Conservation (phyloP, 441 rosid genomes). For the Omphalea diandra region DNA sequence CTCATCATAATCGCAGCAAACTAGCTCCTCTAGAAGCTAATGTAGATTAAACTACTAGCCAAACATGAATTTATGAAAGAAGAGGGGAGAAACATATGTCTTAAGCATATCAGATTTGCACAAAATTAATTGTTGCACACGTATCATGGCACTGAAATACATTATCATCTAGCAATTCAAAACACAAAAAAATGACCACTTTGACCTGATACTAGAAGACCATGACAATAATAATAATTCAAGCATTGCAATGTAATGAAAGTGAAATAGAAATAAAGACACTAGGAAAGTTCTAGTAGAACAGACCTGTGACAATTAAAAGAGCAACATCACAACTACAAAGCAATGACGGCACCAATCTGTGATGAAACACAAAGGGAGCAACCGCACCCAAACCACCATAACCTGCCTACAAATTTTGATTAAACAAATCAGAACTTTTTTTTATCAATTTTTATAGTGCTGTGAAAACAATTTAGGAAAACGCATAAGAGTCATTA, state of each 20-base stretch:
- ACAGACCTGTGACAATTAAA: constrained; percentile 66
- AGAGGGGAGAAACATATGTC: too few species aligned
- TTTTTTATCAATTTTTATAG: not conserved
- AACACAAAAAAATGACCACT: not conserved
- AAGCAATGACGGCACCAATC: constrained; percentile 55
- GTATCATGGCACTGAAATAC: too few species aligned
- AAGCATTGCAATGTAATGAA: too few species aligned
- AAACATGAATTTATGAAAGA: not conserved
- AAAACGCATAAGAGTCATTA: not conserved
- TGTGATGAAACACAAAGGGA: constrained; percentile 55
- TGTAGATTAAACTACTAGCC: not conserved
- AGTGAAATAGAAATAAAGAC: too few species aligned
- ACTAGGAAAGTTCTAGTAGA: not conserved
- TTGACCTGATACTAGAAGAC: not conserved
- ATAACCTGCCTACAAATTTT: constrained; percentile 74
- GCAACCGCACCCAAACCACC: constrained; percentile 69
- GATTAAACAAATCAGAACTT: not conserved
- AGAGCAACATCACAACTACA: constrained; percentile 75
- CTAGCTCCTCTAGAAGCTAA: not conserved
- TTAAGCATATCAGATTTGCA: too few species aligned
- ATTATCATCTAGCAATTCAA: not conserved
- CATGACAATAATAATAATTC: not conserved
- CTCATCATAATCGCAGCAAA: not conserved
- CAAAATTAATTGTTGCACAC: too few species aligned
- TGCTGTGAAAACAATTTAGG: too few species aligned